These are phyloP conservation scores for Diaporthe sp. DNA, from an alignment of 2,329 filamentous ascomycete species.

Conservation along the genomic window DNA sequence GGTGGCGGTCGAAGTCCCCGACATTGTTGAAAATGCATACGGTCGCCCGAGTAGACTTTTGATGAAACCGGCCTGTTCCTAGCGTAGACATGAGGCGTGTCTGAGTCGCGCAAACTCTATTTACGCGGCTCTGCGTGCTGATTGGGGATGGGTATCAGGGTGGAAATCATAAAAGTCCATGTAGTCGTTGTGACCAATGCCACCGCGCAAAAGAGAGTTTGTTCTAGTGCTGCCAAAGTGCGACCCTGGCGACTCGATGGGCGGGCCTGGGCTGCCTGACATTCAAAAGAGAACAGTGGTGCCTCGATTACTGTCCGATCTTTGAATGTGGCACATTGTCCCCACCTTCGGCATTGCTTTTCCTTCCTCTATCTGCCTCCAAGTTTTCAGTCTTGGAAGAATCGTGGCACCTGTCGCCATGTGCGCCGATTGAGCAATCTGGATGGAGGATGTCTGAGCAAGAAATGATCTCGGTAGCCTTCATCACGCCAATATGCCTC, in stretches of 20 bases:
- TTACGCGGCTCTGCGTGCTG: background rate
- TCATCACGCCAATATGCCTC: conserved; percentile 28
- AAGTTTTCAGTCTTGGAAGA: background rate
- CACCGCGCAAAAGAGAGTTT: background rate
- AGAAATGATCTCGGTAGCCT: conserved; percentile 7
- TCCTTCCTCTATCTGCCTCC: background rate
- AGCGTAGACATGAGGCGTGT: conserved; percentile 1
- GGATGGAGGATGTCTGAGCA: conserved; percentile 26
- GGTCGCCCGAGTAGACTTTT: background rate
- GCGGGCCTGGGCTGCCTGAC: conserved; percentile 8
- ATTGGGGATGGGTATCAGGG: conserved; percentile 13
- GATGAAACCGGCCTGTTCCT: conserved; percentile 20
- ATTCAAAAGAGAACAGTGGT: conserved; percentile 17
- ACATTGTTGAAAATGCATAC: background rate
- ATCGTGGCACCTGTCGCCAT: background rate
- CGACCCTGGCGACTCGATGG: background rate
- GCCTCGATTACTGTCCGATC: background rate
- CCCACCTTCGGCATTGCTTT: background rate
- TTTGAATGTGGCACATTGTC: background rate
- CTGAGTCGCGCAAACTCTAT: conserved; percentile 27
- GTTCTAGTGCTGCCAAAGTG: conserved; percentile 1
- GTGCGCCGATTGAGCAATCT: background rate
- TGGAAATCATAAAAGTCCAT: conserved; percentile 12
- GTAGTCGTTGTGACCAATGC: background rate
- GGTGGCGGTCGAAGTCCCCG: background rate